Evolutionary conservation across 352 stramenopile genomes (phyloP).

Genomic region (Globisporangium cystogenes): DNA sequence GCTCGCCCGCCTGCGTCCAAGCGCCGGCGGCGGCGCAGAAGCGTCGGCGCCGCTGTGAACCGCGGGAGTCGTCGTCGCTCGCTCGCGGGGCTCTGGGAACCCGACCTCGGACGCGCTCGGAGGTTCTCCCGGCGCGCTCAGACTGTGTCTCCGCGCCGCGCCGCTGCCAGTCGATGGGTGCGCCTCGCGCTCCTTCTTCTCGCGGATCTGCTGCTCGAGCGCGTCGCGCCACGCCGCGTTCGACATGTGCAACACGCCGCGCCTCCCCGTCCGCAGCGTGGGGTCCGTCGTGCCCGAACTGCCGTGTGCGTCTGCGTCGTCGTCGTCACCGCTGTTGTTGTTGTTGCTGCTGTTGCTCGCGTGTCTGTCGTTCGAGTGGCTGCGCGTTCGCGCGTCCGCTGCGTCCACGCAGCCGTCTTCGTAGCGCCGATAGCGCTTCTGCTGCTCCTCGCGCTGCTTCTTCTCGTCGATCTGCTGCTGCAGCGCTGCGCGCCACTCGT

Average conservation of each 20-base stretch:
- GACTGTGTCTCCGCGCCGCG: neutral
- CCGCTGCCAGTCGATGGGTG: neutral
- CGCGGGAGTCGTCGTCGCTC: conserved; percentile 7
- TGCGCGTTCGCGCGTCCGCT: neutral
- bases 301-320: neutral
- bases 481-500: conserved; percentile 30
- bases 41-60: neutral
- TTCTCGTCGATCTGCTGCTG: conserved; percentile 33
- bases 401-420: neutral
- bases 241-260: conserved; percentile 31
- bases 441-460: conserved; percentile 13
- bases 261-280: conserved; percentile 13
- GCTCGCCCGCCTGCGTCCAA: conserved; percentile 6
- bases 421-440: conserved; percentile 2
- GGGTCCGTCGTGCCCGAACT: neutral
- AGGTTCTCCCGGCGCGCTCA: conserved; percentile 13
- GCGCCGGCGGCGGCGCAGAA: neutral
- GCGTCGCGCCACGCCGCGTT: conserved; percentile 33
- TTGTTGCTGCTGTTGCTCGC: neutral
- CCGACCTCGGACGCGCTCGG: neutral
- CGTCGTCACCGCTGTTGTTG: too few species aligned
- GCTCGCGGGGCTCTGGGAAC: conserved; percentile 1
- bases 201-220: conserved; percentile 43
- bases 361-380: conserved; percentile 1
- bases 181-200: conserved; percentile 26